Evolutionary conservation across 148 eudicot genomes (phyloP), one percentile per base, ranked within the genome.

Genomic region (Spergularia bocconei): DNA sequence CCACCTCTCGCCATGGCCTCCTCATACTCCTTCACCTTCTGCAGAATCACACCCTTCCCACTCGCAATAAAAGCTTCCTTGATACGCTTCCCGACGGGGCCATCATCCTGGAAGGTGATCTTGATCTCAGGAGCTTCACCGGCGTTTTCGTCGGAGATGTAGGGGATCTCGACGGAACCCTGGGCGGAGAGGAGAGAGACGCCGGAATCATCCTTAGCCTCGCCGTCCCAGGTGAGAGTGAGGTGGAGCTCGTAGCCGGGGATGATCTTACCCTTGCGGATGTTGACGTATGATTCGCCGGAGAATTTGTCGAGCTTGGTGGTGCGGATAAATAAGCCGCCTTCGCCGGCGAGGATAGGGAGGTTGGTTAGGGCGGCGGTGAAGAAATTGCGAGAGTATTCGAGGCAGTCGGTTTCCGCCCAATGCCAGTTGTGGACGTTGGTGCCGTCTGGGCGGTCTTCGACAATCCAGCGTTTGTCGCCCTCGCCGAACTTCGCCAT

Each of bases 401-500:
- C 97, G 68, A 95, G 70, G 52, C 98, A 95, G 60, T 95, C 87
- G 33, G 98, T 95, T 50, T 92, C 98, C 0, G 96, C 82, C 98
- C 98, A 95, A 84, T 95, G 98, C 97, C 98, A 92, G 75, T 95
- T 95, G 88, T 95, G 97, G 72, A 95, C 97, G 76, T 95, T 95
- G 20, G 98, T 84, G 17, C 98, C 97, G 77, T 95, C 97, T 3
- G 96, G 85, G 5, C 98, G 80, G 50, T 95, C 98, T 38, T 82
- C 80, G 4, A 95, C 98, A 74, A 95, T 95, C 96, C 98, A 95
- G 1, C 97, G 77, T 58, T 86, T 89, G 86, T 92, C 98, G 11
- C 98, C 98, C 82, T 95, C 98, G 13, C 98, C 98, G 79, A 79
- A 83, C 73, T 84, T 90, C 67, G 98, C 98, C 98, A 93, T 93